These are phyloP conservation scores for Epichloe glyceriae DNA, from an alignment of 2,329 filamentous ascomycete species.

Conservation along the genomic window DNA sequence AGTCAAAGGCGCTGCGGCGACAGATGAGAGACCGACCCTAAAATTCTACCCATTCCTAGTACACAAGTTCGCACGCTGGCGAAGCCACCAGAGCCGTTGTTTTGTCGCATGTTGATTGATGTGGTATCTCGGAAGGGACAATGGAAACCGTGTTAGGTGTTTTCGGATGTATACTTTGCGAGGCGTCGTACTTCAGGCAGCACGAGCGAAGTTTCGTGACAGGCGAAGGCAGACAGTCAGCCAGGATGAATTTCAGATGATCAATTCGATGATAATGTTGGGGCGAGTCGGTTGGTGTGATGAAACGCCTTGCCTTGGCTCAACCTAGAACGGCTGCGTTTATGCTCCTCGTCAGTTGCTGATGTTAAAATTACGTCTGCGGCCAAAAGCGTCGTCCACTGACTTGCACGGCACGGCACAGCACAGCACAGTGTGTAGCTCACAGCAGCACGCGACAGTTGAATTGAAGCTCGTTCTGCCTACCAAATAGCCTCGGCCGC, in stretches of 20 bases:
- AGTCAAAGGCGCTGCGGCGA: constrained; percentile 32
- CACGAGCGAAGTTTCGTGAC: neutral
- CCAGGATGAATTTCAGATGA: neutral
- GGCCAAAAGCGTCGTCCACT: neutral
- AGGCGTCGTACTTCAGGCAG: neutral
- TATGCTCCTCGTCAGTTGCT: neutral
- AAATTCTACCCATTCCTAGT: constrained; percentile 37
- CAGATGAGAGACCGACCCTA: constrained; percentile 35
- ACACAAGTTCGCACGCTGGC: constrained; percentile 33
- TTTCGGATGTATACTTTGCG: neutral
- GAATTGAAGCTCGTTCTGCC: neutral
- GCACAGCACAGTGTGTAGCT: neutral
- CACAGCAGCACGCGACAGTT: neutral
- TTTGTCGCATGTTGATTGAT: constrained; percentile 14
- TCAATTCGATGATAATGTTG: neutral
- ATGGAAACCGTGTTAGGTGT: neutral
- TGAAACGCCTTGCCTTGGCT: neutral
- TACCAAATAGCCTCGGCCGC: constrained; percentile 2
- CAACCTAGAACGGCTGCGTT: neutral
- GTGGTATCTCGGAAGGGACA: neutral
- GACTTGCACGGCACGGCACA: neutral
- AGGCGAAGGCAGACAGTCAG: neutral
- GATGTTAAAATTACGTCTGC: neutral
- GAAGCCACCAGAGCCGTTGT: constrained; percentile 19
- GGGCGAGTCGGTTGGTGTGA: neutral